phyloP scores from a whole-genome alignment of 2,329 filamentous ascomycete species.

The Xylariaceae sp. region DNA sequence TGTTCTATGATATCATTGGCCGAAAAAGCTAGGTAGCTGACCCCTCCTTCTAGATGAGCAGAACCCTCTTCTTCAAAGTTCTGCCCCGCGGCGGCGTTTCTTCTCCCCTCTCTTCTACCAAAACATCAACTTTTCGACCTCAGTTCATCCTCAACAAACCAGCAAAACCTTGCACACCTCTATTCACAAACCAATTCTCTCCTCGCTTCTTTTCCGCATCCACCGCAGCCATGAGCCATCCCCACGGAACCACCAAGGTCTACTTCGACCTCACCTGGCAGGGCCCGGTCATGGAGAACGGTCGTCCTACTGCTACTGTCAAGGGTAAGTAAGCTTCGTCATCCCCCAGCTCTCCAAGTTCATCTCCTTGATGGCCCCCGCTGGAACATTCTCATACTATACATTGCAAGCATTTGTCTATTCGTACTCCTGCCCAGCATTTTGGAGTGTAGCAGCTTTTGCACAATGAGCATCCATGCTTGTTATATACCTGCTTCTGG shows the following conservation, averaged over 20 bases:
- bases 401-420: not conserved
- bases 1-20: constrained; percentile 33
- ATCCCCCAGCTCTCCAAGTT: constrained; percentile 19
- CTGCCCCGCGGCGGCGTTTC: constrained; percentile 35
- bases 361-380: constrained; percentile 9
- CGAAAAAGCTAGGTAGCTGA: constrained; percentile 29
- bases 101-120: constrained; percentile 39
- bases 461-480: not conserved
- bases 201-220: constrained; percentile 62
- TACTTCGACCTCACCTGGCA: constrained; percentile 59
- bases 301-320: constrained; percentile 59
- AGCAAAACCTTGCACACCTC: constrained; percentile 47
- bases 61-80: constrained; percentile 33
- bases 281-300: constrained; percentile 72
- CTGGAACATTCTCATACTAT: not conserved
- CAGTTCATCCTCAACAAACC: constrained; percentile 39
- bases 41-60: constrained; percentile 33
- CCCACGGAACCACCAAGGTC: constrained; percentile 24
- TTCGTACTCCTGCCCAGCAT: constrained; percentile 1
- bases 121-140: constrained; percentile 45
- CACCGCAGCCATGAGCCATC: constrained; percentile 47
- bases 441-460: not conserved
- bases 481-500: not conserved
- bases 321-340: constrained; percentile 60
- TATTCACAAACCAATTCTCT: constrained; percentile 34